Evolutionary conservation across 257 asterid genomes (phyloP), one percentile per base, ranked within the genome.

Genomic region (Nicotiana obtusifolia): DNA sequence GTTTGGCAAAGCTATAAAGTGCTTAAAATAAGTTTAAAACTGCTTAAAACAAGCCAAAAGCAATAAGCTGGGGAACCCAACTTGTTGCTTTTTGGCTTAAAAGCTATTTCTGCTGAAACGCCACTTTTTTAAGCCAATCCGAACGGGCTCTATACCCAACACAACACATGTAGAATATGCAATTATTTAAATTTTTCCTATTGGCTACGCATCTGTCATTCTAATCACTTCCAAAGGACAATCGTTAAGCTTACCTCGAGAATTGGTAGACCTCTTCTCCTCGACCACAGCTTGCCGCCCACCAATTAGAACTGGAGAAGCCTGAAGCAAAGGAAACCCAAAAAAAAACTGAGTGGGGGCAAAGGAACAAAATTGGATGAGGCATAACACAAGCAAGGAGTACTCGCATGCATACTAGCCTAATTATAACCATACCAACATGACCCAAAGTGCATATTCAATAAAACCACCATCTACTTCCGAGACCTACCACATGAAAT

Each of bases 211-310:
- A 49, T 49, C 41, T 7, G 24, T 49, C n/a, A 75, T 24, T 49
- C 62, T 75, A 75, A 75, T 7, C 19, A 49, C 44, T 26, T 24
- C 0, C n/a, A 75, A 14, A 1, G 41, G 52, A 31, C 19, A 57
- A 54, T 17, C 20, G 54, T 52, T 64, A n/a, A 57, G 84, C 97
- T 88, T 88, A 61, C 98, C 97, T 92, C 94, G 89, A 26, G 96
- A 86, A 85, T 87, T 88, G 22, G 98, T 93, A 47, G 98, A 95
- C 89, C 92, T 92, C 90, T 95, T 95, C 75, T 93, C 97, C 88
- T 95, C 98, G 37, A 93, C 93, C 83, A 90, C 77, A 4, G 85
- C 89, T 81, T 90, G 93, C 49, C 97, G 89, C 8, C 88, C 96
- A 80, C 96, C 92, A 83, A 95, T 80, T 56, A 76, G 15, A 71